phyloP scores from a whole-genome alignment of 2,329 filamentous ascomycete species.

The Berkeleyomyces rouxiae region DNA sequence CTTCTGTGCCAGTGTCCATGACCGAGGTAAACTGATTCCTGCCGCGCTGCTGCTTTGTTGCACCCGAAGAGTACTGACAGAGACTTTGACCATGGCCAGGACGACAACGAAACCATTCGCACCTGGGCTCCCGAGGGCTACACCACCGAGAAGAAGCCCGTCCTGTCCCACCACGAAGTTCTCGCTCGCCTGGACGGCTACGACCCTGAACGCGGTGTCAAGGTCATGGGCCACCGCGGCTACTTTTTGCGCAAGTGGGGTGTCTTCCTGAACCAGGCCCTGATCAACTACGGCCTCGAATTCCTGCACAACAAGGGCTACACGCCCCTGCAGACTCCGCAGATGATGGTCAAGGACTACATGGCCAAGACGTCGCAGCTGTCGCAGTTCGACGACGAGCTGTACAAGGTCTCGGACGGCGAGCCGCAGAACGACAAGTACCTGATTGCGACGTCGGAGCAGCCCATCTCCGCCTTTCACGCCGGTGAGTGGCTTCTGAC shows the following conservation, averaged over 20 bases:
- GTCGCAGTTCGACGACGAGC: constrained; percentile 90
- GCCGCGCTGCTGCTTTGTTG: too few species aligned
- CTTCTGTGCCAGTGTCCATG: constrained; percentile 65
- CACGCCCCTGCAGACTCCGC: constrained; percentile 68
- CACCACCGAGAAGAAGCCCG: constrained; percentile 54
- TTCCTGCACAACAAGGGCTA: constrained; percentile 73
- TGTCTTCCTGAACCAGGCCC: constrained; percentile 70
- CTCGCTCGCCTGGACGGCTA: constrained; percentile 77
- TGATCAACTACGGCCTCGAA: constrained; percentile 88
- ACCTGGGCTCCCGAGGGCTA: constrained; percentile 69
- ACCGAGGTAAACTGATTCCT: constrained; percentile 44
- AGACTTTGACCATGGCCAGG: constrained; percentile 24
- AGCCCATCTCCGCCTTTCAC: constrained; percentile 85
- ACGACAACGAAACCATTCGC: constrained; percentile 62
- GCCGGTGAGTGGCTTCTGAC: constrained; percentile 82
- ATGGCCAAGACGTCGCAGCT: constrained; percentile 98
- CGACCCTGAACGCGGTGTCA: constrained; percentile 81
- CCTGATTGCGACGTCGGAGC: constrained; percentile 66
- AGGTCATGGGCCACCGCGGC: constrained; percentile 84
- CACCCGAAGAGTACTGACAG: too few species aligned
- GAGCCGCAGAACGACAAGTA: constrained; percentile 81
- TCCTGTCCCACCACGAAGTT: constrained; percentile 89
- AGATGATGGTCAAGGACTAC: constrained; percentile 86
- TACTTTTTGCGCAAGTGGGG: constrained; percentile 87
- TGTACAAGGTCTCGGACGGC: constrained; percentile 89